Percentiles rank a stretch among this genome's conserved stretches.
These are phyloP conservation scores for Phyllosticta citrichinensis DNA, from an alignment of 2,329 filamentous ascomycete species.

Conservation along the genomic window DNA sequence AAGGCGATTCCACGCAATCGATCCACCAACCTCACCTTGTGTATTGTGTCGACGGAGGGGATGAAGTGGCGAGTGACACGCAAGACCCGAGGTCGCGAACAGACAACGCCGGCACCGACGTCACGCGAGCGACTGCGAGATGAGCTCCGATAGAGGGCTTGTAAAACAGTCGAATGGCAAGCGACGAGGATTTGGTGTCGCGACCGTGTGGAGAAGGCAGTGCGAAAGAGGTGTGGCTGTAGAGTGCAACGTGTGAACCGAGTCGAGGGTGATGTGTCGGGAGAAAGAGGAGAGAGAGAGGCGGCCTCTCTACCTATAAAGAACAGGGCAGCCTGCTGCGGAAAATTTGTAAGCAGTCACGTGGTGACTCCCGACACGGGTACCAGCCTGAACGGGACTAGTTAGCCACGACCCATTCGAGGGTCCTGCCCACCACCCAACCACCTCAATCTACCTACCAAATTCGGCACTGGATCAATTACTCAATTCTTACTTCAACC, in stretches of 20 bases:
- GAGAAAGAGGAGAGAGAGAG: neutral
- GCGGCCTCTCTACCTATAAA: neutral
- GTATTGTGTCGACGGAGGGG: conserved; percentile 1
- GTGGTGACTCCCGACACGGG: neutral
- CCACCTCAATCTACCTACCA: neutral
- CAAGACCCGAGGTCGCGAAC: conserved; percentile 5
- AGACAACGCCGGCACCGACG: neutral
- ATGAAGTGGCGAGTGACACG: neutral
- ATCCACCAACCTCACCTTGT: conserved; percentile 10
- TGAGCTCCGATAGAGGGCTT: neutral
- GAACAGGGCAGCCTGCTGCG: neutral
- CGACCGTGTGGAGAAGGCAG: neutral
- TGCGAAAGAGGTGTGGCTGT: neutral
- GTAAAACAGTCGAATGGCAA: neutral
- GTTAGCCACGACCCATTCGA: too few species aligned
- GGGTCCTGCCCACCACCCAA: neutral
- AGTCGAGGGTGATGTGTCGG: neutral
- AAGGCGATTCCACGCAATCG: conserved; percentile 2
- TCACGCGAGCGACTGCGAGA: conserved; percentile 7
- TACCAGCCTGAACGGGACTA: neutral
- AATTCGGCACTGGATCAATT: too few species aligned
- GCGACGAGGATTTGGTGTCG: neutral
- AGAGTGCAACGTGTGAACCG: neutral
- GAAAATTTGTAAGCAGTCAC: neutral
- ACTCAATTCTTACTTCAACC: too few species aligned